Conservation (phyloP, 768 basidiomycete genomes). For the Kwoniella dejecticola region DNA sequence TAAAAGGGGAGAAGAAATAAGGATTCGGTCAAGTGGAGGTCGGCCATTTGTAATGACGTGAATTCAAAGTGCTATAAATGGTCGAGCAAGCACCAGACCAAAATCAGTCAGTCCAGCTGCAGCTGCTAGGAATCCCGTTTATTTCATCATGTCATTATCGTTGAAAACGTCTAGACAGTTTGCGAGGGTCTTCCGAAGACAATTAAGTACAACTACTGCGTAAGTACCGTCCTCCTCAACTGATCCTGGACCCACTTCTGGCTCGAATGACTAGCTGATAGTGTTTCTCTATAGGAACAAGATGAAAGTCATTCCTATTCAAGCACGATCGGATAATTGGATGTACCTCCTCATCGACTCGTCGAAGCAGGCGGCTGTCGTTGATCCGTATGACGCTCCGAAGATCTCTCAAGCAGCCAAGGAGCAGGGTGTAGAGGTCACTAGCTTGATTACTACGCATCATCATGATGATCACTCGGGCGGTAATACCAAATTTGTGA, state of each 20-base stretch:
- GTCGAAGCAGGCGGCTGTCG: constrained; percentile 49
- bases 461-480: constrained; percentile 89
- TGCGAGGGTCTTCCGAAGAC: background rate
- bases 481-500: constrained; percentile 69
- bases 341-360: constrained; percentile 55
- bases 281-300: background rate
- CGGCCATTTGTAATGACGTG: background rate
- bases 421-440: constrained; percentile 72
- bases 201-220: constrained; percentile 1
- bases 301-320: constrained; percentile 42
- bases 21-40: constrained; percentile 6
- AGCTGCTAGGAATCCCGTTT: background rate
- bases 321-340: constrained; percentile 55
- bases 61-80: background rate
- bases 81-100: background rate
- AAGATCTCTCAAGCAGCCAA: constrained; percentile 53
- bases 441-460: constrained; percentile 73
- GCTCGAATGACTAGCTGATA: background rate
- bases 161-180: background rate
- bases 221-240: background rate
- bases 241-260: background rate
- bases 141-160: background rate
- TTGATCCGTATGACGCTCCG: constrained; percentile 52
- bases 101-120: background rate
- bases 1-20: background rate